Percentiles rank a stretch among this genome's conserved stretches.
These are phyloP conservation scores for Purshia tridentata DNA, from an alignment of 306 rosid species.

Conservation along the genomic window DNA sequence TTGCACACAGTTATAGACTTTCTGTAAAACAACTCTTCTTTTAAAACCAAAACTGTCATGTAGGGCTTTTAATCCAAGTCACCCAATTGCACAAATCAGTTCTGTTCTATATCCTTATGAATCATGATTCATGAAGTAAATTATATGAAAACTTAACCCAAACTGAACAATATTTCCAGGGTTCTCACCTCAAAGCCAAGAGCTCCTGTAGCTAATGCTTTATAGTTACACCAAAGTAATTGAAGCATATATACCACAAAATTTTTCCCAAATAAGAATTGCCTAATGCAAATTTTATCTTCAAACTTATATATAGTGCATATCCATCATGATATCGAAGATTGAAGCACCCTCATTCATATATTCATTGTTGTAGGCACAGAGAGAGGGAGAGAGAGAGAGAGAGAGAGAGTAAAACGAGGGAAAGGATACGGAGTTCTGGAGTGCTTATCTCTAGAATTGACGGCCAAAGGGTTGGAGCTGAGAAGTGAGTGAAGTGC, in stretches of 20 bases:
- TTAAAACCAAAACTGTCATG: neutral
- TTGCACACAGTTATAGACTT: neutral
- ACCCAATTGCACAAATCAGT: neutral
- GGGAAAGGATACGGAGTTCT: slow-evolving; percentile 86
- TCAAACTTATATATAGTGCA: no score
- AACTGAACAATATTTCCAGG: neutral
- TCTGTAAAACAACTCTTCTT: neutral
- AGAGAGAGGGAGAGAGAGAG: neutral
- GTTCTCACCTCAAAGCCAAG: neutral
- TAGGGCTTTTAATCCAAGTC: neutral
- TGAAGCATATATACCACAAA: neutral
- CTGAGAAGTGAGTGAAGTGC: slow-evolving; percentile 53
- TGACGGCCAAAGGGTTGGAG: slow-evolving; percentile 67
- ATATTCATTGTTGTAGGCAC: no score
- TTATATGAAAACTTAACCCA: neutral
- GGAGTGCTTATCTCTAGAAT: slow-evolving; percentile 88
- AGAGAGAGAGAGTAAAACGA: neutral
- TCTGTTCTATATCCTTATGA: no score
- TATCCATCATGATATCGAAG: no score
- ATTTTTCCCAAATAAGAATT: neutral
- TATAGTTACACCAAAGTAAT: neutral
- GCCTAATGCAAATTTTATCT: no score
- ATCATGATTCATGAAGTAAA: neutral
- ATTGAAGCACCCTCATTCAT: no score
- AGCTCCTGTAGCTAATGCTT: no score